Evolutionary conservation across 257 asterid species (phyloP).

Genomic region (Solanum chiquidenum): DNA sequence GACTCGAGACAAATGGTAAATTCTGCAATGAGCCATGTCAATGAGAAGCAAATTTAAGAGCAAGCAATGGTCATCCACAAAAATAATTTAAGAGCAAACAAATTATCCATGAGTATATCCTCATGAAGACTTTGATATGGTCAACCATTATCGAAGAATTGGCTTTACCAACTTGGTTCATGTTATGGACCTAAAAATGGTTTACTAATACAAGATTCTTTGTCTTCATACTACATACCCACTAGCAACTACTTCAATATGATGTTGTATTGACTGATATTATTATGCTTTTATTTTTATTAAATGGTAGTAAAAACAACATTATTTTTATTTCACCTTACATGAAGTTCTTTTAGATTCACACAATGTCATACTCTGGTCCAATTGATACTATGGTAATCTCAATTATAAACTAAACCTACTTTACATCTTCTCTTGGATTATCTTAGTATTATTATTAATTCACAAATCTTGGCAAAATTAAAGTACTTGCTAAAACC

Average conservation of each 20-base stretch:
- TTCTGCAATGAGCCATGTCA: background rate
- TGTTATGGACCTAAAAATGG: background rate
- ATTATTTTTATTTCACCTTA: background rate
- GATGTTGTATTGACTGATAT: background rate
- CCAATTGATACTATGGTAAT: background rate
- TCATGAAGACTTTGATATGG: background rate
- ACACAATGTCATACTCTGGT: background rate
- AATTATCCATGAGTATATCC: background rate
- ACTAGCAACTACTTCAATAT: background rate
- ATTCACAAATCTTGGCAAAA: background rate
- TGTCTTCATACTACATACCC: background rate
- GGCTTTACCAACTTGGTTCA: background rate
- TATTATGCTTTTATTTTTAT: background rate
- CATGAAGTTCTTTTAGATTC: background rate
- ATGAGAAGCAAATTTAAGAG: background rate
- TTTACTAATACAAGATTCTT: background rate
- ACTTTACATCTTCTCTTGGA: background rate
- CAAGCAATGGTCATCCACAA: background rate
- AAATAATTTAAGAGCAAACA: background rate
- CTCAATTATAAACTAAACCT: background rate
- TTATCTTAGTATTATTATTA: background rate
- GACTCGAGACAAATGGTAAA: constrained; percentile 1
- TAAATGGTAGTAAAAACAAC: background rate
- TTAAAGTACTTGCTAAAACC: background rate
- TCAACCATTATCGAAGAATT: background rate